Conservation (phyloP, 1,139 yeast genomes). For the Suhomyces chickasaworum region DNA sequence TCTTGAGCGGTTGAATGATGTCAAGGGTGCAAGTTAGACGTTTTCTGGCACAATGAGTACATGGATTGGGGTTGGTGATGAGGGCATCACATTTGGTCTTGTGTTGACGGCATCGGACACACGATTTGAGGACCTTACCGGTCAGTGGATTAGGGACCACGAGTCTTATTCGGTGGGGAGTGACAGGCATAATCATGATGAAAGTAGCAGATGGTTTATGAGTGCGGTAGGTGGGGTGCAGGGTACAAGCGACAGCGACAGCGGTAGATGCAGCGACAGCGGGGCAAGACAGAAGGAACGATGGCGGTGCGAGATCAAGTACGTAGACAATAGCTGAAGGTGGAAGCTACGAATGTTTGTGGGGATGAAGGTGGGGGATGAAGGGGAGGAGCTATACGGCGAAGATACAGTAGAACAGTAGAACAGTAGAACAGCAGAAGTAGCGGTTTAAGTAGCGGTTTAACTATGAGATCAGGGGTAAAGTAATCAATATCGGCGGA, state of each 20-base stretch:
- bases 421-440: background rate
- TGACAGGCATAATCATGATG: conserved; percentile 23
- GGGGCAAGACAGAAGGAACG: background rate
- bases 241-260: no score
- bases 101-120: conserved; percentile 64
- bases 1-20: conserved; percentile 30
- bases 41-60: conserved; percentile 57
- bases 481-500: background rate
- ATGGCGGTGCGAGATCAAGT: background rate
- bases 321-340: background rate
- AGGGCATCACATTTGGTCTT: conserved; percentile 66
- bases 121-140: conserved; percentile 49
- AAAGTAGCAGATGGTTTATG: background rate
- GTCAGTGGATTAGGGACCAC: conserved; percentile 24
- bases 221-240: background rate
- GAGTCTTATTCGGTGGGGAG: conserved; percentile 26
- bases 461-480: no score
- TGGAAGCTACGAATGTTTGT: background rate
- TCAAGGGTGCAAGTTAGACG: conserved; percentile 55
- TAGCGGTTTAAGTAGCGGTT: background rate
- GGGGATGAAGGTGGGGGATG: no score
- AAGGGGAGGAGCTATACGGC: no score
- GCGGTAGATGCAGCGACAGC: background rate
- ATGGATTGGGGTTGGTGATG: conserved; percentile 53
- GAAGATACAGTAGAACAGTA: no score